Evolutionary conservation across 192 early-diverging fungal species (phyloP).

Genomic region (Backusella liffmaniae): DNA sequence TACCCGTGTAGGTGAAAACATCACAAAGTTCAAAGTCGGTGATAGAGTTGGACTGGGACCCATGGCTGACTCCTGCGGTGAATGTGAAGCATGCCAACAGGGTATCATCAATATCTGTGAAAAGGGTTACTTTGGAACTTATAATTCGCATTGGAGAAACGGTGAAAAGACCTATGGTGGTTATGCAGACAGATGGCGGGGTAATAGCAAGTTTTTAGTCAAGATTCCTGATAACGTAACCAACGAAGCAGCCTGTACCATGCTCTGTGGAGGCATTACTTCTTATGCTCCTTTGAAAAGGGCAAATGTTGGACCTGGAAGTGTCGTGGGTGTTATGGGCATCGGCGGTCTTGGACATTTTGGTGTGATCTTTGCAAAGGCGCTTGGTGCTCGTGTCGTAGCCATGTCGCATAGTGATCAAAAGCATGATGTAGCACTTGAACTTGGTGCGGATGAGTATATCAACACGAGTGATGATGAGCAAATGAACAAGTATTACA

Average conservation of each 20-base stretch:
- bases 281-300: constrained; percentile 48
- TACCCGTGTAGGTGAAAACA: constrained; percentile 33
- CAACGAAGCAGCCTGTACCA: constrained; percentile 56
- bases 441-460: constrained; percentile 59
- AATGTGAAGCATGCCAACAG: too few species aligned
- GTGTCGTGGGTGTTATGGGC: constrained; percentile 54
- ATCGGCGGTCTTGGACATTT: constrained; percentile 64
- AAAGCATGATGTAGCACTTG: constrained; percentile 52
- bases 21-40: constrained; percentile 31
- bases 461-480: constrained; percentile 12
- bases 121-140: too few species aligned
- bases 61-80: constrained; percentile 59
- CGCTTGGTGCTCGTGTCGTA: constrained; percentile 46
- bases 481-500: background rate
- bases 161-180: constrained; percentile 40
- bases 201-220: constrained; percentile 56
- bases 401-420: constrained; percentile 50
- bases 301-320: constrained; percentile 42
- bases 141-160: constrained; percentile 22
- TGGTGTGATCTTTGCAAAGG: constrained; percentile 54
- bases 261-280: constrained; percentile 82
- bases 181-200: constrained; percentile 41
- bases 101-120: too few species aligned
- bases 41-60: constrained; percentile 58
- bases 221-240: constrained; percentile 49